These are phyloP conservation scores for Cicer chorassanicum DNA, from an alignment of 306 rosid species.

Conservation along the genomic window DNA sequence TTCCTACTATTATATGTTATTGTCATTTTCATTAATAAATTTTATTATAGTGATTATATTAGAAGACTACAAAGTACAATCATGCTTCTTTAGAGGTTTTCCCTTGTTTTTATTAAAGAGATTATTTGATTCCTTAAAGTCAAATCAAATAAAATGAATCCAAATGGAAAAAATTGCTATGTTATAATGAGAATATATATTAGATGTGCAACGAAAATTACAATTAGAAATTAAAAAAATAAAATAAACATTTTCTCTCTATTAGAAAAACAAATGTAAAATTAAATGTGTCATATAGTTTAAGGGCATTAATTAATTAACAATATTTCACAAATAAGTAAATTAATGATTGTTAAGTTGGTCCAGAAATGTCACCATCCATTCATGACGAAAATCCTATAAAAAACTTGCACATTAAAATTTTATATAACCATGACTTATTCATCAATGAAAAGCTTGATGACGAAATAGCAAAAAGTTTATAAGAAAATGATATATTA, in stretches of 20 bases:
- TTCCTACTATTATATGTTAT: neutral
- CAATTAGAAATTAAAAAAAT: neutral
- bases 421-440: conserved; percentile 21
- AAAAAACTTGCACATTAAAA: conserved; percentile 29
- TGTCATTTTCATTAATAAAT: neutral
- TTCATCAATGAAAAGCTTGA: conserved; percentile 43
- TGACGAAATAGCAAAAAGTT: conserved; percentile 45
- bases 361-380: conserved; percentile 51
- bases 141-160: conserved; percentile 34
- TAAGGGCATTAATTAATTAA: conserved; percentile 27
- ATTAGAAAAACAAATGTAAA: neutral
- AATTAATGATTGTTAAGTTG: conserved; percentile 31
- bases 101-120: conserved; percentile 38
- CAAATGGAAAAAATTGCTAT: conserved; percentile 21
- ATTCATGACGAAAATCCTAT: conserved; percentile 41
- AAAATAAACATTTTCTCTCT: neutral
- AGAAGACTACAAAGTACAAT: neutral
- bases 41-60: neutral
- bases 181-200: neutral
- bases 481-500: conserved; percentile 33
- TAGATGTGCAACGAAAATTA: neutral
- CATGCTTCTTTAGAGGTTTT: conserved; percentile 22
- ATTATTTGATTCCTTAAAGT: conserved; percentile 41
- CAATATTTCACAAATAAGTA: conserved; percentile 18
- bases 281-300: conserved; percentile 9